Conservation (phyloP, 2,329 filamentous ascomycete genomes). For the Aspergillus eucalypticola region DNA sequence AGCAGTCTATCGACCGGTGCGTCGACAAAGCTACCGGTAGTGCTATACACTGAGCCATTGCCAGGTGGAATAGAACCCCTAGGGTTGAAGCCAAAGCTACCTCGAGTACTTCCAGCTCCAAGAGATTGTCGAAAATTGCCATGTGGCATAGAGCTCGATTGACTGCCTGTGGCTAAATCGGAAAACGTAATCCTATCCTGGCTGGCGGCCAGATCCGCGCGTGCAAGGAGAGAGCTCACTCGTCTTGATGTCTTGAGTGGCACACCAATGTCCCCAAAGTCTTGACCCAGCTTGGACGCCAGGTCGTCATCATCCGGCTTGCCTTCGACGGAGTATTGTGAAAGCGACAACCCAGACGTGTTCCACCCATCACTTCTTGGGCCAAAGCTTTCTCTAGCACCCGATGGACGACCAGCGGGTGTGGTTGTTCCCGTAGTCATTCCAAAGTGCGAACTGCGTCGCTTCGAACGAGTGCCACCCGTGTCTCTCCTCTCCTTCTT, state of each 20-base stretch:
- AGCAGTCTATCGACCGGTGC: slow-evolving; percentile 68
- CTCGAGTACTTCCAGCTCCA: slow-evolving; percentile 64
- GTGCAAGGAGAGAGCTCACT: slow-evolving; percentile 86
- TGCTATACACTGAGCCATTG: slow-evolving; percentile 48
- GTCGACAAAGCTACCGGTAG: slow-evolving; percentile 64
- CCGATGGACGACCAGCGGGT: slow-evolving; percentile 65
- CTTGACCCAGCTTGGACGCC: slow-evolving; percentile 70
- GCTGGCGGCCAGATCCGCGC: slow-evolving; percentile 81
- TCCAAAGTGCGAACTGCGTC: slow-evolving; percentile 65
- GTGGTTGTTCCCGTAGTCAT: slow-evolving; percentile 71
- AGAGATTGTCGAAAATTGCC: slow-evolving; percentile 68
- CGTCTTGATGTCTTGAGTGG: slow-evolving; percentile 67
- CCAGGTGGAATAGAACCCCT: slow-evolving; percentile 59
- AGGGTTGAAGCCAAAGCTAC: slow-evolving; percentile 58
- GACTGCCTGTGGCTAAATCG: slow-evolving; percentile 61
- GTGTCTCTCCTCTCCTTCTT: slow-evolving; percentile 51
- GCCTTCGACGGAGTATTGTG: slow-evolving; percentile 48
- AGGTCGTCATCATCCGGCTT: slow-evolving; percentile 62
- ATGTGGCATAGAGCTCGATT: slow-evolving; percentile 37
- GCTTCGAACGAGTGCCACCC: slow-evolving; percentile 67
- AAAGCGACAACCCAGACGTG: slow-evolving; percentile 42
- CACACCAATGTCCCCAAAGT: slow-evolving; percentile 57
- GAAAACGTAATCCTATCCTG: slow-evolving; percentile 79
- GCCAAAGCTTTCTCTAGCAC: slow-evolving; percentile 76
- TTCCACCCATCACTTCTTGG: slow-evolving; percentile 48